Evolutionary conservation across 2,329 filamentous ascomycete species (phyloP).

Genomic region (Clonostachys rhizophaga): DNA sequence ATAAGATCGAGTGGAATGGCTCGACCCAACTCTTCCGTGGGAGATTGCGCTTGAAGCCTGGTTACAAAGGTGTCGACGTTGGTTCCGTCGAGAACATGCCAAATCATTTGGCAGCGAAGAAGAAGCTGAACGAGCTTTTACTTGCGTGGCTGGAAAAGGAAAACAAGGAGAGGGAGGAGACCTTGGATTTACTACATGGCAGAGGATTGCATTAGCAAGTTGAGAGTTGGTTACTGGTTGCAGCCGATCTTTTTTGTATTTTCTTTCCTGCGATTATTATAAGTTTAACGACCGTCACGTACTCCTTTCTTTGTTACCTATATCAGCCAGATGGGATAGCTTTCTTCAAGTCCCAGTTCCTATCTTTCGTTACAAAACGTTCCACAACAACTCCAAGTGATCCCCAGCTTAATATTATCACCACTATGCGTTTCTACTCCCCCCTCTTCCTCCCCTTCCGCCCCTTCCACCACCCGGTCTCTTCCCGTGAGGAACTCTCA

Average conservation of each 20-base stretch:
- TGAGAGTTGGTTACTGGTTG: no score
- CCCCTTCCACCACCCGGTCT: slow-evolving; percentile 33
- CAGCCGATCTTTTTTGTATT: no score
- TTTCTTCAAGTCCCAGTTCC: no score
- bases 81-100: slow-evolving; percentile 24
- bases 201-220: no score
- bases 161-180: slow-evolving; percentile 5
- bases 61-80: slow-evolving; percentile 15
- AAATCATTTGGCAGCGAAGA: slow-evolving; percentile 25
- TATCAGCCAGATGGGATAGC: no score
- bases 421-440: slow-evolving; percentile 13
- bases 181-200: neutral
- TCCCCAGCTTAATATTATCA: neutral
- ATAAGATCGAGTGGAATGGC: slow-evolving; percentile 13
- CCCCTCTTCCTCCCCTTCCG: slow-evolving; percentile 27
- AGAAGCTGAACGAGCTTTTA: slow-evolving; percentile 31
- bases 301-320: neutral
- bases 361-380: no score
- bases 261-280: no score
- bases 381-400: no score
- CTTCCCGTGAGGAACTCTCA: slow-evolving; percentile 43
- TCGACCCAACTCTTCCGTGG: slow-evolving; percentile 26
- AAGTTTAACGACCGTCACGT: no score
- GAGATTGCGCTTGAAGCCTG: slow-evolving; percentile 21
- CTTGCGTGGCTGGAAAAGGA: slow-evolving; percentile 26